A percentile compares a stretch with the other conserved stretches of the same genome.
Evolutionary conservation across 495 filamentous ascomycete species (phyloP).

Genomic region (Talaromyces proteolyticus): DNA sequence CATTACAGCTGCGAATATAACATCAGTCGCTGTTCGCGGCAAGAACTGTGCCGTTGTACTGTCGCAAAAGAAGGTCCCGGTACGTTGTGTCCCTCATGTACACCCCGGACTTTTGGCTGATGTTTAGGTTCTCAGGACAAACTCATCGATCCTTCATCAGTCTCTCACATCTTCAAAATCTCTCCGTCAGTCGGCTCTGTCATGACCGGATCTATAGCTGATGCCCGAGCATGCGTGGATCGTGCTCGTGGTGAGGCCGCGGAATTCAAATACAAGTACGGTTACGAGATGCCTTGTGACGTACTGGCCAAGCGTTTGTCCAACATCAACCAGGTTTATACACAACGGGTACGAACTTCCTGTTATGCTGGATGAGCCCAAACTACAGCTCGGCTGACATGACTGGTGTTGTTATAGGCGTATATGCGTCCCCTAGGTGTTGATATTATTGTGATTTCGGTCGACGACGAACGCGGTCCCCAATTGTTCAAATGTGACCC

Average conservation of each 20-base stretch:
- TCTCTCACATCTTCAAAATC: slow-evolving; percentile 94
- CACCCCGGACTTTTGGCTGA: not conserved
- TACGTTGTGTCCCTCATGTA: slow-evolving; percentile 43
- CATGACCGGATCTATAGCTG: slow-evolving; percentile 97
- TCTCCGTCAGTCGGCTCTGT: slow-evolving; percentile 96
- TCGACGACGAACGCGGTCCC: slow-evolving; percentile 89
- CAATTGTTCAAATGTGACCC: slow-evolving; percentile 98
- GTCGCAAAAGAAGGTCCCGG: slow-evolving; percentile 99
- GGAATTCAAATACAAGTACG: slow-evolving; percentile 96
- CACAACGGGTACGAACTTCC: slow-evolving; percentile 68
- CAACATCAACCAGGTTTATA: slow-evolving; percentile 99
- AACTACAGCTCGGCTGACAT: not conserved
- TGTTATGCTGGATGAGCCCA: slow-evolving; percentile 6
- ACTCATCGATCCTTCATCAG: slow-evolving; percentile 94
- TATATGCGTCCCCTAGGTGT: slow-evolving; percentile 98
- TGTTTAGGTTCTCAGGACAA: slow-evolving; percentile 69
- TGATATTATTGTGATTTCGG: slow-evolving; percentile 86
- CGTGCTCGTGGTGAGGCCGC: slow-evolving; percentile 93
- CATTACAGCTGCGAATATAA: slow-evolving; percentile 98
- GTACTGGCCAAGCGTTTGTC: slow-evolving; percentile 92
- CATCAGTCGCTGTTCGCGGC: slow-evolving; percentile 89
- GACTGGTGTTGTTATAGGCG: slow-evolving; percentile 49
- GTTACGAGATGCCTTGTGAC: slow-evolving; percentile 99
- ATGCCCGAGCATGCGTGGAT: slow-evolving; percentile 86
- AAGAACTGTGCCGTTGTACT: slow-evolving; percentile 96